Evolutionary conservation across 2,329 filamentous ascomycete species (phyloP).

Genomic region (Raffaelea deltoideospora): DNA sequence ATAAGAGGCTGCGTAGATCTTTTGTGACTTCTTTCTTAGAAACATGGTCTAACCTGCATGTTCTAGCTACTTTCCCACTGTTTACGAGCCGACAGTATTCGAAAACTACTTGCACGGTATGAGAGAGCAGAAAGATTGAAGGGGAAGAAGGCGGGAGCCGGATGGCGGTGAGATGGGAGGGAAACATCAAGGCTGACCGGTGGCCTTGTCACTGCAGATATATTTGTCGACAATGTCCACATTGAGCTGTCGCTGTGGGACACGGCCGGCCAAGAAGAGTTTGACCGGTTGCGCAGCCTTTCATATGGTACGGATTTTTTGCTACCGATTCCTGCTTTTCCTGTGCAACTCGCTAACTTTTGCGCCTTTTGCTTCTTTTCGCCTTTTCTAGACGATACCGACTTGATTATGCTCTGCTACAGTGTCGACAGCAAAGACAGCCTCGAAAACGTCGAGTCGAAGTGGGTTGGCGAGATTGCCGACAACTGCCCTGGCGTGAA

Average conservation of each 20-base stretch:
- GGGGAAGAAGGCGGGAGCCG: no score
- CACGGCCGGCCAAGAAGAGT: constrained; percentile 97
- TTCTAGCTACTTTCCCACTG: constrained; percentile 81
- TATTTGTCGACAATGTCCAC: constrained; percentile 94
- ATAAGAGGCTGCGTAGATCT: background rate
- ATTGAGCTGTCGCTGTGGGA: constrained; percentile 98
- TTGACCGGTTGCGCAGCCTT: constrained; percentile 85
- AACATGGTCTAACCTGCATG: no score
- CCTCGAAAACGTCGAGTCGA: constrained; percentile 94
- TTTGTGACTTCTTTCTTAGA: background rate
- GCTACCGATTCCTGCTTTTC: background rate
- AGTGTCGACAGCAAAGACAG: constrained; percentile 93
- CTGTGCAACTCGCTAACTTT: background rate
- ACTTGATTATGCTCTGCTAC: constrained; percentile 98
- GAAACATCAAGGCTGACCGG: background rate
- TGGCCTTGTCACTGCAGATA: no score
- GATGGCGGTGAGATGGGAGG: background rate
- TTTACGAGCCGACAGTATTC: constrained; percentile 96
- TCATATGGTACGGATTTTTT: constrained; percentile 75
- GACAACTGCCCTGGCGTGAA: constrained; percentile 96
- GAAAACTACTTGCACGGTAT: constrained; percentile 98
- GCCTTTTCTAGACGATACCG: constrained; percentile 64
- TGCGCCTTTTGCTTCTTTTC: background rate
- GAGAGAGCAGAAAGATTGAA: background rate
- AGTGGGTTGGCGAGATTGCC: constrained; percentile 96